Conservation (phyloP, 73 alveolate species). For the Paramecium octaurelia region DNA sequence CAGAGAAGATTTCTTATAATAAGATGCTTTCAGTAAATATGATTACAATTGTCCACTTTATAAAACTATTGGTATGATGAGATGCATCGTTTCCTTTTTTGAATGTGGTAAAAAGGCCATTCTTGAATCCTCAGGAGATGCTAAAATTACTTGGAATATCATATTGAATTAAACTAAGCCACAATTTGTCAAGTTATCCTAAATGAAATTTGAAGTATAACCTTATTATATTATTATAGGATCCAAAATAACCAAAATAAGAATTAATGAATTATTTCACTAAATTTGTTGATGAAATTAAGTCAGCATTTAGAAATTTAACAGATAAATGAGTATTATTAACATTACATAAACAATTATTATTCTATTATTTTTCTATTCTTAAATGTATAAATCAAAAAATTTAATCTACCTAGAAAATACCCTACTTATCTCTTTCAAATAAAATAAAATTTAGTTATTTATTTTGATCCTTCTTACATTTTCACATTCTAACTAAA, state of each 20-base stretch:
- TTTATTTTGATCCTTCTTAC: no score
- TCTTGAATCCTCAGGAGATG: constrained; percentile 83
- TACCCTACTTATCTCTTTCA: not conserved
- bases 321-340: constrained; percentile 51
- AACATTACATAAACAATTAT: not conserved
- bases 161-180: constrained; percentile 70
- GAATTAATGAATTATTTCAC: constrained; percentile 69
- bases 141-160: constrained; percentile 80
- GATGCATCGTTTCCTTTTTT: constrained; percentile 80
- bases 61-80: constrained; percentile 96
- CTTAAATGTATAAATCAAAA: not conserved
- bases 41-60: constrained; percentile 96
- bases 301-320: constrained; percentile 79
- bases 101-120: constrained; percentile 83
- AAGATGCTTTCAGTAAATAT: constrained; percentile 94
- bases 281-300: constrained; percentile 74
- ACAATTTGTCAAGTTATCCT: constrained; percentile 69
- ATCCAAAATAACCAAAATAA: constrained; percentile 69
- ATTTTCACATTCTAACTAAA: no score
- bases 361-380: not conserved
- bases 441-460: no score
- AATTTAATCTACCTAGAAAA: not conserved
- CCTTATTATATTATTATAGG: constrained; percentile 3
- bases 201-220: constrained; percentile 76
- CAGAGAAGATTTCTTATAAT: constrained; percentile 97